Evolutionary conservation across 345 rosid species (phyloP), one percentile per base, ranked within the genome.

Genomic region (Alliaria petiolata): DNA sequence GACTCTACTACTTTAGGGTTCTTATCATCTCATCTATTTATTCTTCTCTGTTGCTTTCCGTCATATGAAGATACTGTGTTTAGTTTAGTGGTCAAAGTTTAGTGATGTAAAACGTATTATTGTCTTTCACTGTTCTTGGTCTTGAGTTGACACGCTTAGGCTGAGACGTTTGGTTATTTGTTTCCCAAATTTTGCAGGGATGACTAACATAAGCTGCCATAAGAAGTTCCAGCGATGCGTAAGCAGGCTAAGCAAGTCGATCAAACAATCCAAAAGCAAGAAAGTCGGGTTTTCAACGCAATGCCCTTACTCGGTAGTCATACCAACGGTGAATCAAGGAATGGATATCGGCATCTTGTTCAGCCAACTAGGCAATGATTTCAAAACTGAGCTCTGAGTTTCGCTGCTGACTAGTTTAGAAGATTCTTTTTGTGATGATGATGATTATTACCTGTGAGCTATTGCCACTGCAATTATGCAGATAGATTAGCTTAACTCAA

Each of bases 281-380:
- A 86, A 87, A 35, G 75, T 53, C 0, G 91, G 97, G 2, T 93
- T 93, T 71, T 93, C 98, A n/a, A 69, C 19, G 53, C 72, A 60
- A 9, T 93, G 98, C 36, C 86, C 96, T 12, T 86, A 87, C 67
- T 84, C 88, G 5, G 81, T 75, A 19, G 96, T 84, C 16, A 85
- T 91, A 71, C 98, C 96, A 2, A 93, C 95, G 4, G 85, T 93
- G 89, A 77, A 75, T 7, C 93, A 90, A 78, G 96, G 96, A 76
- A 93, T 93, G 96, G 98, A 89, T 67, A 83, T 93, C 75, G 98
- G 96, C 34, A 89, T 91, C 67, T 33, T 90, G 46, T 60, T 93
- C 42, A 86, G 97, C 69, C 89, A 85, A 64, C 75, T 93, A 4
- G 93, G 95, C 35, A 74, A 74, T 67, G 72, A 53, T 69, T 34